A percentile compares a stretch with the other conserved stretches of the same genome.
These are phyloP conservation scores for bread wheat (Triticum aestivum) DNA, from an alignment of 176 grass and related monocot species.

Conservation along the genomic window DNA sequence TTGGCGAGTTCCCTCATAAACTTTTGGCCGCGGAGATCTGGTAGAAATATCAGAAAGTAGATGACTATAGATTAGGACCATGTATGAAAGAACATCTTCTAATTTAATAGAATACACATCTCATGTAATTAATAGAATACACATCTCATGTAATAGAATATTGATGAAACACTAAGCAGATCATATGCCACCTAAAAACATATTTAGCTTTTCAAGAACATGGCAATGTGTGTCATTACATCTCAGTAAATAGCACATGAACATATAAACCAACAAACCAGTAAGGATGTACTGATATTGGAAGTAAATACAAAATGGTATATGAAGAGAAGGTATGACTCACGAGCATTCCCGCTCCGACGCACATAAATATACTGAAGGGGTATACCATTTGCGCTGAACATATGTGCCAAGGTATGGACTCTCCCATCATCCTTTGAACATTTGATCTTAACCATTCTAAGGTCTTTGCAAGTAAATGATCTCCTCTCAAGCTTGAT, in stretches of 20 bases:
- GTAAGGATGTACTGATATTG: neutral
- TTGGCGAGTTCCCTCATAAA: conserved; percentile 16
- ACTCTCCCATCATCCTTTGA: neutral
- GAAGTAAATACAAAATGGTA: neutral
- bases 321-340: neutral
- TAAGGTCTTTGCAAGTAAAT: conserved; percentile 16
- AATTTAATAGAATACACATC: neutral
- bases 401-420: conserved; percentile 13
- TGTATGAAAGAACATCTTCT: neutral
- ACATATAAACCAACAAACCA: neutral
- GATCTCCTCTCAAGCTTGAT: neutral
- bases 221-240: neutral
- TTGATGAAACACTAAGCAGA: neutral
- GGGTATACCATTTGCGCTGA: conserved; percentile 13
- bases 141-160: neutral
- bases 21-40: conserved; percentile 24
- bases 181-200: neutral
- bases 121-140: no score
- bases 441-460: conserved; percentile 26
- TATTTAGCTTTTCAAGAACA: neutral
- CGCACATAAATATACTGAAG: conserved; percentile 8
- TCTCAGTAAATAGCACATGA: neutral
- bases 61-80: neutral
- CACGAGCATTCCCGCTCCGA: neutral
- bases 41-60: neutral